These are phyloP conservation scores for Boechera retrofracta DNA, from an alignment of 345 rosid species.

Conservation along the genomic window DNA sequence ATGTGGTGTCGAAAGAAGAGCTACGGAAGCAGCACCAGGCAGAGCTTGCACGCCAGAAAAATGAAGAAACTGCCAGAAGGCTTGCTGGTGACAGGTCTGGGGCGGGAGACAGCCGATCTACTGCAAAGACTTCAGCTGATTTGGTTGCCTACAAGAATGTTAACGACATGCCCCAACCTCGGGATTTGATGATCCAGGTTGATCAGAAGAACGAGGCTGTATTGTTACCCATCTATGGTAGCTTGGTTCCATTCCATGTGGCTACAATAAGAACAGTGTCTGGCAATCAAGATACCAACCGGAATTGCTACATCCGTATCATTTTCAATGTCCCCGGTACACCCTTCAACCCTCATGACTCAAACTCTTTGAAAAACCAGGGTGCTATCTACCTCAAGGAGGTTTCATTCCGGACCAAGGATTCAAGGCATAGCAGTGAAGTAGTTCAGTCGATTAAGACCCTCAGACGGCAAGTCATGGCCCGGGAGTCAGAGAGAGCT, in stretches of 20 bases:
- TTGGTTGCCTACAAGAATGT: conserved; percentile 85
- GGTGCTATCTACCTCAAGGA: conserved; percentile 84
- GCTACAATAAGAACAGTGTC: conserved; percentile 88
- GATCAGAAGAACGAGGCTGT: conserved; percentile 93
- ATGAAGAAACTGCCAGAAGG: conserved; percentile 94
- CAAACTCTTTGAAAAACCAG: conserved; percentile 67
- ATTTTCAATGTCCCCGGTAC: conserved; percentile 87
- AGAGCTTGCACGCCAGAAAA: conserved; percentile 96
- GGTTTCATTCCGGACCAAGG: conserved; percentile 89
- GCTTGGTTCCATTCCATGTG: conserved; percentile 92
- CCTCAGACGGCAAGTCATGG: conserved; percentile 74
- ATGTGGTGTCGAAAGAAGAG: conserved; percentile 92
- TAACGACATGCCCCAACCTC: conserved; percentile 81
- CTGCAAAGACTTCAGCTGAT: conserved; percentile 66
- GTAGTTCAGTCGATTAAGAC: conserved; percentile 80
- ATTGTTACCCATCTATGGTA: conserved; percentile 83
- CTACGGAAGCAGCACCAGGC: conserved; percentile 97
- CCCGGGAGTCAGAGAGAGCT: conserved; percentile 91
- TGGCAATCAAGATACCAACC: conserved; percentile 85
- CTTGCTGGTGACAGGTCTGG: conserved; percentile 82
- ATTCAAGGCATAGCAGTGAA: conserved; percentile 88
- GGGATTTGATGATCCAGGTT: conserved; percentile 74
- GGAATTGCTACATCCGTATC: conserved; percentile 81
- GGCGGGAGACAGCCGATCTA: conserved; percentile 63
- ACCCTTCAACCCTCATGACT: conserved; percentile 81